Conservation (phyloP, 164 flowering plant genomes). For the Euptelea pleiosperma region DNA sequence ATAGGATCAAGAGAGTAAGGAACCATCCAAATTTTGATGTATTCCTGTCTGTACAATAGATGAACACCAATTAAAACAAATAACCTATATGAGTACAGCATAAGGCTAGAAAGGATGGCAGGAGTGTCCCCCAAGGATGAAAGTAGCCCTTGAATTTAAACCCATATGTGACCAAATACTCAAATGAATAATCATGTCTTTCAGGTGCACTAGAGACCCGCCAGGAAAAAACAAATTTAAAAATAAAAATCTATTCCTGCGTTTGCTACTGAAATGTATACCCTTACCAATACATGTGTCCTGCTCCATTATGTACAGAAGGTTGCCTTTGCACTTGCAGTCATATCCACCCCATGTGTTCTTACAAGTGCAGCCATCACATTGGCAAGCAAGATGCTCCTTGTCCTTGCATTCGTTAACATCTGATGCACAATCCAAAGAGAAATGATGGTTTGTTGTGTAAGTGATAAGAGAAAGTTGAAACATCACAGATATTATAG, state of each 20-base stretch:
- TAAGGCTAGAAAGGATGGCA: too few species aligned
- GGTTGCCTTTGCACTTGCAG: slow-evolving; percentile 69
- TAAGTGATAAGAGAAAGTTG: background rate
- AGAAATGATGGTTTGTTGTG: background rate
- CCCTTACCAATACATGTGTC: slow-evolving; percentile 86
- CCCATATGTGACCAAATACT: too few species aligned
- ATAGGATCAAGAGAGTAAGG: slow-evolving; percentile 48
- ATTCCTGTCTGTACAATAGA: slow-evolving; percentile 40
- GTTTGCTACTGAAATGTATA: background rate
- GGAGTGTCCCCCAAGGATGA: too few species aligned
- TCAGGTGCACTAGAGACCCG: too few species aligned
- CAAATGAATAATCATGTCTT: too few species aligned
- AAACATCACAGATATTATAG: background rate
- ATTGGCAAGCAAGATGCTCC: slow-evolving; percentile 63
- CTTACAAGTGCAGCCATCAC: slow-evolving; percentile 80
- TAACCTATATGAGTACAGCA: too few species aligned
- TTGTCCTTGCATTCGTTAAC: slow-evolving; percentile 80
- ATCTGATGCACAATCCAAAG: slow-evolving; percentile 40
- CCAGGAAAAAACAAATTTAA: too few species aligned
- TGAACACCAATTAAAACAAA: background rate
- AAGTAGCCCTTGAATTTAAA: too few species aligned
- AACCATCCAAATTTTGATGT: slow-evolving; percentile 55
- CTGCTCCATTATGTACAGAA: slow-evolving; percentile 68
- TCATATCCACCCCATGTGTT: slow-evolving; percentile 86
- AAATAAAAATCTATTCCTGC: background rate